Evolutionary conservation across 1,139 yeast species (phyloP), one percentile per base, ranked within the genome.

Genomic region (Entelexis paramagnoliae): DNA sequence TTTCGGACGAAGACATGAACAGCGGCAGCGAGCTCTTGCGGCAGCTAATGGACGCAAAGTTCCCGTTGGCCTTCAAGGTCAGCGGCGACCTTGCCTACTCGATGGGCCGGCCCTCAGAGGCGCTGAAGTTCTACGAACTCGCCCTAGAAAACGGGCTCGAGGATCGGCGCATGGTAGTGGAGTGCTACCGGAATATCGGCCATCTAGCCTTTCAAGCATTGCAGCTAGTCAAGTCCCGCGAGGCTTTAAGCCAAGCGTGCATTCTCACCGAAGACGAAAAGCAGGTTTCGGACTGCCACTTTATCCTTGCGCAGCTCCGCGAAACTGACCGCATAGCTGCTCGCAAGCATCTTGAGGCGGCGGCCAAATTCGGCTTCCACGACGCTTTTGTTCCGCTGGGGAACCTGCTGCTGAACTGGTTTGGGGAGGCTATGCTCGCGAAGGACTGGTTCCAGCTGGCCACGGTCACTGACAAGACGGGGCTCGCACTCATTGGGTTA

Each of bases 371-470:
- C 58, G 96, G 95, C 0, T 77, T 87, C 47, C 75, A 73, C 58
- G 95, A 88, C 59, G 75, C 89, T 8, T 84, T 87, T 62, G 77
- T 81, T 17, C 77, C 81, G 26, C 68, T 88, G 48, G 97, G 96
- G 1, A 83, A 82, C 63, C 66, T 87, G 57, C 91, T 87, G 59
- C 67, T 87, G 69, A 68, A 68, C 54, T 64, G 66, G 55, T 67
- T 63, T 51, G 62, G 63, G 44, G 60, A 64, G 20, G 55, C 60
- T 1, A 80, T 80, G 58, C 77, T 81, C 52, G 86, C 94, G 0
- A 68, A 73, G 39, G 87, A 86, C 62, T 89, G 96, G 96, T 87
- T 88, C 68, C 77, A 77, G 59, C 68, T 88, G 45, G 97, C 96
- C 0, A 73, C 78, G 36, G 91, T 84, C 56, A 70, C 84, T 2